Evolutionary conservation across 257 asterid genomes (phyloP), one percentile per base, ranked within the genome.

Genomic region (Osmanthus fragrans): DNA sequence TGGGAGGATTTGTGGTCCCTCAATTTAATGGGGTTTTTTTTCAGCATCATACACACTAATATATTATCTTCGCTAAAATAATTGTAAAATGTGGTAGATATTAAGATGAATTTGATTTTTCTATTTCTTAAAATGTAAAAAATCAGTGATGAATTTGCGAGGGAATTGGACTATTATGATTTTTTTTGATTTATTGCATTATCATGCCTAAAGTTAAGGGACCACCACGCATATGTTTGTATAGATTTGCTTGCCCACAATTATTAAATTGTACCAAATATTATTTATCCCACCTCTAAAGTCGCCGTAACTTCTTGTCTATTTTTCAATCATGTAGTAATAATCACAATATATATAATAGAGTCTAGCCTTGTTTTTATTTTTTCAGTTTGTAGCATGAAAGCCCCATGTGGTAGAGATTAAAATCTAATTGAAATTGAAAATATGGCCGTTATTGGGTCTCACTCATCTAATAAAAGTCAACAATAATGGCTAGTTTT

Each of bases 1-100:
- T 85, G 87, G 85, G 79, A 19, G 33, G 39, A 68, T 67, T 78
- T 75, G 80, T 80, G 87, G 87, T 75, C 85, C 87, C 86, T 80
- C 67, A 12, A 32, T 73, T 30, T 73, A 51, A 49, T 73, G 5
- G 33, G 11, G 1, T 0, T 37, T 23, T 42, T 42, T 36, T 51
- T 3, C 70, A 2, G 13, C 33, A 66, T 77, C 56, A 66, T 56
- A 69, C 25, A 39, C 72, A 68, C 72, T 79, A 76, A 71, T 80
- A 78, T 76, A 77, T 80, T 80, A 75, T 75, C 75, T 54, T 80
- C 30, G 67, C 36, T 32, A 37, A 76, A 40, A 33, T 71, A 40
- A 66, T 72, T 72, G 67, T 75, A 77, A 64, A 63, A 19, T 73
- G 16, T 32, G 29, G 60, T 71, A 23, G 60, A 4, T 71, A 42